Evolutionary conservation across 805 yeast genomes (phyloP).

Genomic region (Komagataella phaffii): DNA sequence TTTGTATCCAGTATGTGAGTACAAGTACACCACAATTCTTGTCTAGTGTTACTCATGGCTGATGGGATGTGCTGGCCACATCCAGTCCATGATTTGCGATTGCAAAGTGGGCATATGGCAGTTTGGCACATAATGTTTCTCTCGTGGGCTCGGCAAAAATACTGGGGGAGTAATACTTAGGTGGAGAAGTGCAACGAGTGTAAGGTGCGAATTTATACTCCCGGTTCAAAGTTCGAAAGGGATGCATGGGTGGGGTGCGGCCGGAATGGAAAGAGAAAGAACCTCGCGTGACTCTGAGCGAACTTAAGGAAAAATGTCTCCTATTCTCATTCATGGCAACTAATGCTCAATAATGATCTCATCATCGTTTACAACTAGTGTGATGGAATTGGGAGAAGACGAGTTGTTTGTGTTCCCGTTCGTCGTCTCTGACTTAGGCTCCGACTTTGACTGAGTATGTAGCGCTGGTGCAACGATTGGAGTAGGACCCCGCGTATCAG

Average conservation of each 20-base stretch:
- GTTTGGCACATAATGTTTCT: conserved; percentile 16
- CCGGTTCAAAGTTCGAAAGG: neutral
- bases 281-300: neutral
- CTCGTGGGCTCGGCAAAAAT: neutral
- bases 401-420: neutral
- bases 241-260: neutral
- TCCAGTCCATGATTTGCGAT: conserved; percentile 53
- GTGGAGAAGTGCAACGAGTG: neutral
- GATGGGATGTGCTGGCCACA: conserved; percentile 39
- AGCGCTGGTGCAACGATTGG: conserved; percentile 8
- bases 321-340: neutral
- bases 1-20: conserved; percentile 25
- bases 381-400: neutral
- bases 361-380: neutral
- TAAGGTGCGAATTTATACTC: neutral
- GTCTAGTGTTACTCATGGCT: conserved; percentile 40
- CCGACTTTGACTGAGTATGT: neutral
- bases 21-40: conserved; percentile 41
- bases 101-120: conserved; percentile 23
- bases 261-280: neutral
- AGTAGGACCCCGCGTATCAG: conserved; percentile 43
- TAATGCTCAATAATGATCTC: neutral
- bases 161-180: neutral
- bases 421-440: neutral
- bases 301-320: neutral